Evolutionary conservation across 768 basidiomycete species (phyloP), one percentile per base, ranked within the genome.

Genomic region (Amyloporia xantha): DNA sequence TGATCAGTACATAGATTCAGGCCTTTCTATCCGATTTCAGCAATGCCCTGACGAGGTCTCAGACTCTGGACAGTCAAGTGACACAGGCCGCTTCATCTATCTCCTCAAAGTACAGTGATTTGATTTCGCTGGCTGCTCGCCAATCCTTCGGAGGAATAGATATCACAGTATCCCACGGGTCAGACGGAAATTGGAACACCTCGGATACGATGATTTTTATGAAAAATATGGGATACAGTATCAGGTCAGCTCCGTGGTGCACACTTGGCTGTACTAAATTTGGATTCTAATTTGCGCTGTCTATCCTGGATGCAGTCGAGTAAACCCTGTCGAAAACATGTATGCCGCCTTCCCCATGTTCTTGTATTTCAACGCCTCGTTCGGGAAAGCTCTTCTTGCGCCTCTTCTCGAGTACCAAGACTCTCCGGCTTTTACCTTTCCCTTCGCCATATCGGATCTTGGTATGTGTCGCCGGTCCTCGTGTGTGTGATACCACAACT

Each of bases 251-350:
- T n/a, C n/a, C n/a, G n/a, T n/a, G n/a, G n/a, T n/a, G n/a, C 13
- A 27, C 23, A 28, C 5, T 11, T 15, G n/a, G 2, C n/a, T n/a
- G n/a, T n/a, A 35, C 10, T 35, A n/a, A 27, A 39, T 48, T 19
- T 27, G 47, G 19, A 39, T 9, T 35, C 33, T 35, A 35, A 9
- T 35, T 9, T 35, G 33, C 33, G 33, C 9, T n/a, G 10, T 1
- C 24, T 12, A 41, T 43, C 5, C 12, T 27, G 23, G 27, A 11
- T 26, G 15, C 38, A 55, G 60, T 13, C 56, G 63, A 5, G 59
- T 66, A 5, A 66, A 60, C 46, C 63, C 66, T 5, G 66, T 68
- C 2, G 66, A 68, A 44, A 55, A 58, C 2, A 52, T 68, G 20
- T 66, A 59, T 48, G 56, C 64, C 1, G 52, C 63, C 5, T 61